Evolutionary conservation across 2,329 filamentous ascomycete genomes (phyloP).

Genomic region (Aspergillus texensis): DNA sequence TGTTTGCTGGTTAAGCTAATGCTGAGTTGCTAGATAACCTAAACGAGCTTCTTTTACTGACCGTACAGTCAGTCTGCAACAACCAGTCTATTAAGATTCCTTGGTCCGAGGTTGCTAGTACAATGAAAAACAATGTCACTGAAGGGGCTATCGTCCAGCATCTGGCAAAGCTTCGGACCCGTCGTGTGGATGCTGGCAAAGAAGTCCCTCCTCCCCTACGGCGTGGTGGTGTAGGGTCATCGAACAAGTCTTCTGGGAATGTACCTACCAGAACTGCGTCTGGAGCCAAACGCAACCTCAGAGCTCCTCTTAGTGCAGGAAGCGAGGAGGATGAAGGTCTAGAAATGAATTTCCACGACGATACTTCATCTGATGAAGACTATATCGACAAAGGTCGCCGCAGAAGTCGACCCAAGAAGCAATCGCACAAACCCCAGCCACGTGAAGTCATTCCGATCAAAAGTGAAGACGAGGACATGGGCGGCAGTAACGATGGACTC

Average conservation of each 20-base stretch:
- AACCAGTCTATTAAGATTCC: constrained; percentile 42
- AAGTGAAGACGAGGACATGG: neutral
- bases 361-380: constrained; percentile 13
- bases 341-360: neutral
- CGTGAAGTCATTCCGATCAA: neutral
- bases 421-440: neutral
- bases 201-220: constrained; percentile 44
- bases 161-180: constrained; percentile 46
- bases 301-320: neutral
- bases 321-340: neutral
- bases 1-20: neutral
- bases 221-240: constrained; percentile 32
- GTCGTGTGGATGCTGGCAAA: constrained; percentile 35
- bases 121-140: constrained; percentile 44
- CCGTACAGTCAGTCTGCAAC: constrained; percentile 46
- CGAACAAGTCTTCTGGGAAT: constrained; percentile 10
- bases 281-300: neutral
- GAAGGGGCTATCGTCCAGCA: constrained; percentile 52
- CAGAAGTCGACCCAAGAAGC: neutral
- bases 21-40: constrained; percentile 41
- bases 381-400: constrained; percentile 2
- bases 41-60: constrained; percentile 47
- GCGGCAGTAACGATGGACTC: constrained; percentile 3
- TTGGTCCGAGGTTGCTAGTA: constrained; percentile 43
- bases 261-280: neutral